Base-by-base conservation (phyloP, 78 protist genomes). In the Reticulomyxa filosa region DNA sequence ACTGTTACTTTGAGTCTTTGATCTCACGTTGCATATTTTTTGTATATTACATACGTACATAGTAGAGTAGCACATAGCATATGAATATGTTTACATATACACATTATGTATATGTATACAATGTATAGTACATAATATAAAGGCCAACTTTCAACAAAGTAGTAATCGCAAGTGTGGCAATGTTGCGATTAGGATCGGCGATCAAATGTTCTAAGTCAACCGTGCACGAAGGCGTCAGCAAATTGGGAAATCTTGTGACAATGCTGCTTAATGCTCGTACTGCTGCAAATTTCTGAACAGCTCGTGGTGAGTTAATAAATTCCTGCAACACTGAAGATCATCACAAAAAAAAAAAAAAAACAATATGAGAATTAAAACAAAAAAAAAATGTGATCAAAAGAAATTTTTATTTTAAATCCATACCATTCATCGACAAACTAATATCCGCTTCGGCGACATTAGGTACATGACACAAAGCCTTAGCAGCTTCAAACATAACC, bases 141-240 rank as follows among this genome's bases (percentile, higher is more conserved):
- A 42, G 17, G 13, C 29, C 1, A 10, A 63, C 72, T 67, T 88
- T 88, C 73, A 93, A 82, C 35, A 93, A 78, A 10, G 96, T 90
- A 5, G 97, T 88, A 65, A 93, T 84, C 46, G 98, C 98, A 23
- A 93, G 69, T 3, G 97, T 90, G 27, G 97, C 95, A 59, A 90
- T 86, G 53, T 75, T 61, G 52, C 98, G 78, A 80, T 89, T 88
- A 2, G 80, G 20, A 70, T 93, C 98, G 10, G 80, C 42, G 64
- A 93, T 69, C 29, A 91, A 80, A 29, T 57, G 77, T 69, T 93
- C 98, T 71, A 93, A 64, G 70, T 93, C 97, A 23, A 84, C 26
- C 57, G 78, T 84, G 67, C 92, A 87, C 30, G 80, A 29, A 6
- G 42, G 72, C 1, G 84, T 61, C 23, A 89, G 94, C 11, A 84